Evolutionary conservation across 345 rosid species (phyloP).

Genomic region (Odontarrhena argentea): DNA sequence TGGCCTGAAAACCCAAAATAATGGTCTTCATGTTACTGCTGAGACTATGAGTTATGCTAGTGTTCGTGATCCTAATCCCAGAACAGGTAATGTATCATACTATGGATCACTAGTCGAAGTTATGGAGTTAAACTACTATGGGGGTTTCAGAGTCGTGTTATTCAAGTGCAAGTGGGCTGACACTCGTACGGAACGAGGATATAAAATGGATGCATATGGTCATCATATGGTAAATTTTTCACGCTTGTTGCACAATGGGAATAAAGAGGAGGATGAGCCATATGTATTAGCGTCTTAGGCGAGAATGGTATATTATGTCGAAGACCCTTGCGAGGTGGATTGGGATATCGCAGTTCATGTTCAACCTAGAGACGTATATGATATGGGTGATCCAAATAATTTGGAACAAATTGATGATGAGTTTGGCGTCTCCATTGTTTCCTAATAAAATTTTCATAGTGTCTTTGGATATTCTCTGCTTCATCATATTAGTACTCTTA

Average conservation of each 20-base stretch:
- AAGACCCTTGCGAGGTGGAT: not conserved
- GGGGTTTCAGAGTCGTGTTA: slow-evolving; percentile 1
- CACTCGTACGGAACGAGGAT: slow-evolving; percentile 1
- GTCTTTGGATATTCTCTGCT: too few relatives aligned
- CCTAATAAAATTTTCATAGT: too few relatives aligned
- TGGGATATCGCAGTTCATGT: too few relatives aligned
- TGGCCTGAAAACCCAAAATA: slow-evolving; percentile 6
- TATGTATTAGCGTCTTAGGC: not conserved
- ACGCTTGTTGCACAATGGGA: not conserved
- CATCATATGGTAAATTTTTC: slow-evolving; percentile 17
- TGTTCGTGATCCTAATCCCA: slow-evolving; percentile 2
- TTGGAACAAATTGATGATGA: too few relatives aligned
- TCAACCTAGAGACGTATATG: too few relatives aligned
- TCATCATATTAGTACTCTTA: too few relatives aligned
- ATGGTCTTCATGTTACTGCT: slow-evolving; percentile 21
- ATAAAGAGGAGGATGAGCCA: slow-evolving; percentile 9
- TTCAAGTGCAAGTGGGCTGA: not conserved
- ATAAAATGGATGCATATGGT: not conserved
- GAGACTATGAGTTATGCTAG: slow-evolving; percentile 29
- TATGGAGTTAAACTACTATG: slow-evolving; percentile 15
- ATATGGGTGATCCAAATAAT: too few relatives aligned
- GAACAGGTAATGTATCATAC: not conserved
- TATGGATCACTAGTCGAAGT: slow-evolving; percentile 6
- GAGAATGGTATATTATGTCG: slow-evolving; percentile 4
- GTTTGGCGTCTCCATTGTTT: too few relatives aligned